Evolutionary conservation across 139 green algal species (phyloP), one percentile per base, ranked within the genome.

Genomic region (Volvox africanus): DNA sequence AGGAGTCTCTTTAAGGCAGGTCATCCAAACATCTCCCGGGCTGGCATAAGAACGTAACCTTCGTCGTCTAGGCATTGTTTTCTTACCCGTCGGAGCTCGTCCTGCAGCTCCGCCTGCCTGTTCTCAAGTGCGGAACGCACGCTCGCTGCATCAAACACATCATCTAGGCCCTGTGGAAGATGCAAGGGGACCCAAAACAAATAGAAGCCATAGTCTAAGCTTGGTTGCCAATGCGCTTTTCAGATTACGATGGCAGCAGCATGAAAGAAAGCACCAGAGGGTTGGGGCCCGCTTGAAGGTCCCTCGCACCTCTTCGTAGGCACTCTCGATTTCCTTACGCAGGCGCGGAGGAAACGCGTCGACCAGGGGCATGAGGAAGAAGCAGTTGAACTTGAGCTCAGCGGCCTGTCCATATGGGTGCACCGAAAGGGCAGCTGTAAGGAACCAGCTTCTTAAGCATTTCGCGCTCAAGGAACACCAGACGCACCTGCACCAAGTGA

Each of bases 291-390:
- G 44, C 44, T 55, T 55, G 44, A 9, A 55, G 44, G 9, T 55
- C 44, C 44, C 21, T 73, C 80, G 37, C 44, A 98, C 96, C 82
- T 97, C 93, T 76, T 98, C 96, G 81, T 97, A 99, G 14, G 96
- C 96, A 1, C 75, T 69, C 95, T 99, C 97, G 67, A 99, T 93
- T 90, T 99, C 96, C 81, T 97, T 94, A 13, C 98, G 94, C 93
- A 99, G 94, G 35, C 92, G 92, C 19, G 92, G 90, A 19, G 97
- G 97, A 94, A 99, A 99, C 28, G 93, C 86, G 94, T 99, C 97
- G 28, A 99, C 93, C 28, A 99, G 79, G 12, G 98, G 98, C 98
- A 99, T 99, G 44, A 99, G 95, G 96, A 99, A 99, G 95, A 99
- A 99, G 93, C 97, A 99, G 95, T 99, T 99, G 97, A 99, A 99